phyloP scores from a whole-genome alignment of 495 filamentous ascomycete species.

The Penicillium nucicola region DNA sequence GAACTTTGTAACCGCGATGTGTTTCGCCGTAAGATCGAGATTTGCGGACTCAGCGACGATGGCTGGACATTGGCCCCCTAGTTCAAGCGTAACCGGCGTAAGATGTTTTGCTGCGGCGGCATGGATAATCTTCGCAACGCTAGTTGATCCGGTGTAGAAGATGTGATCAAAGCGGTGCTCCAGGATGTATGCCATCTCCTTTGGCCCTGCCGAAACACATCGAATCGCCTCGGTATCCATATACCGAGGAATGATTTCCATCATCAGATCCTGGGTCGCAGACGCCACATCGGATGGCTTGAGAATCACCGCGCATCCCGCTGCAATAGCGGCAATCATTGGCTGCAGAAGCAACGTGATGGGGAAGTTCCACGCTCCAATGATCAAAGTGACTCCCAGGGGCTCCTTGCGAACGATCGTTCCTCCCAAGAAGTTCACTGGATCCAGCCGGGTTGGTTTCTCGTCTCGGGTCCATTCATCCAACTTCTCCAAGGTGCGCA shows the following conservation, averaged over 20 bases:
- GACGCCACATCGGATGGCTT: constrained; percentile 80
- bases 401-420: constrained; percentile 79
- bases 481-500: constrained; percentile 68
- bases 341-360: constrained; percentile 69
- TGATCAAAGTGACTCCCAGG: constrained; percentile 73
- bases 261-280: constrained; percentile 64
- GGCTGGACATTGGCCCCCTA: constrained; percentile 82
- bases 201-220: constrained; percentile 70
- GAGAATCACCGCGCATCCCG: constrained; percentile 76
- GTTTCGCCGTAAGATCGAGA: constrained; percentile 66
- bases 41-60: constrained; percentile 77
- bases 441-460: constrained; percentile 53
- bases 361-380: constrained; percentile 89
- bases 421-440: constrained; percentile 56
- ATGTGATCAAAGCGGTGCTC: constrained; percentile 89
- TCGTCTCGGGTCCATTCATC: constrained; percentile 75
- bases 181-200: constrained; percentile 71
- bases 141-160: constrained; percentile 76
- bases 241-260: constrained; percentile 65
- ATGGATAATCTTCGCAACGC: constrained; percentile 76
- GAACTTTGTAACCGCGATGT: constrained; percentile 77
- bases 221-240: constrained; percentile 66
- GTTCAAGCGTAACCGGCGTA: constrained; percentile 77
- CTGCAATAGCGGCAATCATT: constrained; percentile 78
- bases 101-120: constrained; percentile 86